Percentiles rank a stretch among this genome's conserved stretches.
Evolutionary conservation across 2,329 filamentous ascomycete species (phyloP).

Genomic region (Aschersonia sp.): DNA sequence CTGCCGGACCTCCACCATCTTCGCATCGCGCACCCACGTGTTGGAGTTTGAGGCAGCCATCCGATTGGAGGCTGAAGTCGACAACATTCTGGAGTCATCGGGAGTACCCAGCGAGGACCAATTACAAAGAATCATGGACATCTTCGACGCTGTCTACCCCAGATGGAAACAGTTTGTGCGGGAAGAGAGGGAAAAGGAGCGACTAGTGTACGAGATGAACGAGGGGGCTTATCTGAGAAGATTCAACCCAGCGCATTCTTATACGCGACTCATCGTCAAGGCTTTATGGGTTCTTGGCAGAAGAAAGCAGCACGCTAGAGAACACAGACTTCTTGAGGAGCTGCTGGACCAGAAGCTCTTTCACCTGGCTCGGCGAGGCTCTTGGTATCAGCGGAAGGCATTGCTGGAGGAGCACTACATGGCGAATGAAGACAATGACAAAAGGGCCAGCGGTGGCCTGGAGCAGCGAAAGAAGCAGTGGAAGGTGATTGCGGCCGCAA

Average conservation of each 20-base stretch:
- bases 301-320: slow-evolving; percentile 64
- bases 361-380: slow-evolving; percentile 68
- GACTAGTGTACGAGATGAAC: slow-evolving; percentile 60
- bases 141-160: slow-evolving; percentile 61
- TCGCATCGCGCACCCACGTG: slow-evolving; percentile 57
- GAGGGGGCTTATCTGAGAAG: slow-evolving; percentile 82
- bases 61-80: slow-evolving; percentile 65
- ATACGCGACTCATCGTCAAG: slow-evolving; percentile 87
- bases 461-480: slow-evolving; percentile 63
- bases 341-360: slow-evolving; percentile 72
- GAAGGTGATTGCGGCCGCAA: slow-evolving; percentile 60
- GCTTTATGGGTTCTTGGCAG: slow-evolving; percentile 64
- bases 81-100: slow-evolving; percentile 67
- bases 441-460: slow-evolving; percentile 17
- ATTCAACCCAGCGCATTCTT: slow-evolving; percentile 84
- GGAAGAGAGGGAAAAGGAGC: slow-evolving; percentile 68
- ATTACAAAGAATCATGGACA: slow-evolving; percentile 51
- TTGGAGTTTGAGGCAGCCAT: slow-evolving; percentile 84
- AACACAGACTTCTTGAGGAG: slow-evolving; percentile 60
- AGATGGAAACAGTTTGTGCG: slow-evolving; percentile 63
- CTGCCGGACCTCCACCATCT: slow-evolving; percentile 79
- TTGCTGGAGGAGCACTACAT: slow-evolving; percentile 93
- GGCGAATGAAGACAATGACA: slow-evolving; percentile 39
- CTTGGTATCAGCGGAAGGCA: slow-evolving; percentile 93
- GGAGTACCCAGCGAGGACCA: slow-evolving; percentile 52